phyloP scores from a whole-genome alignment of 306 rosid species.

The Nissolia schottii region DNA sequence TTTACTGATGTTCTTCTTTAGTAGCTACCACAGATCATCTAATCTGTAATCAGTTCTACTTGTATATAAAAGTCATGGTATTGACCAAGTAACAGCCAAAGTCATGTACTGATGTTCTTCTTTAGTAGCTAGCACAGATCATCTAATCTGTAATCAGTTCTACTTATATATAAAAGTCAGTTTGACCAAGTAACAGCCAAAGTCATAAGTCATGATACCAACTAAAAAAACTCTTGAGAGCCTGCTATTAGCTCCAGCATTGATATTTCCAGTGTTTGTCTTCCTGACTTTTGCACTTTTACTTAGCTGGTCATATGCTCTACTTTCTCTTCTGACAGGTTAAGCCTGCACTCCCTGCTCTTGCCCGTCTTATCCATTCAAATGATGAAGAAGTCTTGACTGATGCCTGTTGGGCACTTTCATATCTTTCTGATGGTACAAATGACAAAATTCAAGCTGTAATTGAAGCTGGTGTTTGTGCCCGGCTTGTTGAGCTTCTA shows the following conservation, averaged over 20 bases:
- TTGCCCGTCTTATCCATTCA: conserved; percentile 77
- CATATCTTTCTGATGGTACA: conserved; percentile 93
- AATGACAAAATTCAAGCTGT: conserved; percentile 96
- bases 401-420: conserved; percentile 97
- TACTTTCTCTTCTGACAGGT: conserved; percentile 39
- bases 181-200: not conserved
- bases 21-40: not conserved
- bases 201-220: not conserved
- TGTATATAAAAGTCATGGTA: not conserved
- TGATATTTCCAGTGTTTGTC: not conserved
- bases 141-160: not conserved
- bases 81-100: not conserved
- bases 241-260: not conserved
- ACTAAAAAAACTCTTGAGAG: not conserved
- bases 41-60: not conserved
- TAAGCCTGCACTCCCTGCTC: conserved; percentile 96
- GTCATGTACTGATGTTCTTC: not conserved
- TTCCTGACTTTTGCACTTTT: not conserved
- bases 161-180: not conserved
- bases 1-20: not conserved
- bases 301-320: not conserved
- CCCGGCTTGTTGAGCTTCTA: conserved; percentile 83
- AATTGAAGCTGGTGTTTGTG: conserved; percentile 82
- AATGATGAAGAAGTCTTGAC: conserved; percentile 94
- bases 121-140: not conserved